phyloP scores from a whole-genome alignment of 148 eudicot genomes.

The Rhododendron kiyosumense region DNA sequence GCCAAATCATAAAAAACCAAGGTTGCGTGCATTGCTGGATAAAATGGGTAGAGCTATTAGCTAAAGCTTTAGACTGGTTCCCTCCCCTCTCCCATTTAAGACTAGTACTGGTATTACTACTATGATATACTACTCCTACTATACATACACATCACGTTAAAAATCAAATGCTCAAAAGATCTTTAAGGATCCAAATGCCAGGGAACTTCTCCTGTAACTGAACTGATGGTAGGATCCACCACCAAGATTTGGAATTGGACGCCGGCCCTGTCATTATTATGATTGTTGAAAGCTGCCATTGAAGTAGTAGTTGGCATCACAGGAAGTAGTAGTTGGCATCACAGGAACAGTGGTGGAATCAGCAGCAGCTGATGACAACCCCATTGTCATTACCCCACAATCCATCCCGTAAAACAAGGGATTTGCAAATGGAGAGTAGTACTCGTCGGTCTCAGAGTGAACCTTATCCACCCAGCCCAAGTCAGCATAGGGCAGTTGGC shows the following conservation, averaged over 20 bases:
- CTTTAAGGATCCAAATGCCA: constrained; percentile 24
- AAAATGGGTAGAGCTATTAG: background rate
- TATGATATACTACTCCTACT: too few relatives aligned
- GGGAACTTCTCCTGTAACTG: constrained; percentile 18
- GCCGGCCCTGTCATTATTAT: background rate
- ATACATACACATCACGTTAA: too few relatives aligned
- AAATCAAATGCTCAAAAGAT: background rate
- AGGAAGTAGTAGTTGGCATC: constrained; percentile 20
- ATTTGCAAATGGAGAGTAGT: background rate
- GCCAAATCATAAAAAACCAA: background rate
- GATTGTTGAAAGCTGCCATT: background rate
- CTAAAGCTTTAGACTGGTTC: background rate
- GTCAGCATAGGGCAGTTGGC: background rate
- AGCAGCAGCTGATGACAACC: background rate
- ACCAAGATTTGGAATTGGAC: constrained; percentile 19
- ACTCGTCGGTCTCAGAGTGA: background rate
- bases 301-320: constrained; percentile 22
- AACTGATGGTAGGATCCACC: constrained; percentile 5
- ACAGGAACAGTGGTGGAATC: constrained; percentile 15
- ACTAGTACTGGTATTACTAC: background rate
- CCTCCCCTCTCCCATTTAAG: background rate
- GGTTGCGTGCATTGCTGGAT: background rate
- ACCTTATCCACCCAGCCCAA: background rate
- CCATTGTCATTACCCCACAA: background rate
- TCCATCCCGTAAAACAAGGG: constrained; percentile 13